Evolutionary conservation across 2,329 filamentous ascomycete genomes (phyloP).

Genomic region (Claviceps humidiphila): DNA sequence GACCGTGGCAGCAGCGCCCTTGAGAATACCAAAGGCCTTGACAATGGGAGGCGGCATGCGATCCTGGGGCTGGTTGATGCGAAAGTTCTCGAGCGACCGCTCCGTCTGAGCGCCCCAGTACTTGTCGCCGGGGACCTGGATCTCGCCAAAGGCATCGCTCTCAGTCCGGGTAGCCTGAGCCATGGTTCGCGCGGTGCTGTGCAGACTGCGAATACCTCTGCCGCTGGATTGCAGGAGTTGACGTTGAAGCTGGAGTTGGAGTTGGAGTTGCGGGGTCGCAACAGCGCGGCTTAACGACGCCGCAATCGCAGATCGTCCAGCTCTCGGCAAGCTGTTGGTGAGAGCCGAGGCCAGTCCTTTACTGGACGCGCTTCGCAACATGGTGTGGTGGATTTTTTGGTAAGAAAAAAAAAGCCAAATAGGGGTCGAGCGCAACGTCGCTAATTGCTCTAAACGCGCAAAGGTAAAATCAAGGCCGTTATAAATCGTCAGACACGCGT

Average conservation of each 20-base stretch:
- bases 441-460: neutral
- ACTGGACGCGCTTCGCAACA: constrained; percentile 3
- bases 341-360: constrained; percentile 3
- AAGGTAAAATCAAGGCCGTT: neutral
- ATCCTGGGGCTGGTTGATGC: constrained; percentile 98
- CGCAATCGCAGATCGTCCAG: neutral
- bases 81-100: constrained; percentile 93
- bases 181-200: constrained; percentile 11
- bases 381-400: neutral
- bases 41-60: constrained; percentile 92
- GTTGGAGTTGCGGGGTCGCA: constrained; percentile 3
- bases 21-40: constrained; percentile 89
- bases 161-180: constrained; percentile 56
- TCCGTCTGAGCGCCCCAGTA: constrained; percentile 99
- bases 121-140: constrained; percentile 81
- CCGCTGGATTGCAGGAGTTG: neutral
- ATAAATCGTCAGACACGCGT: no score
- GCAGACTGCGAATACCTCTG: constrained; percentile 5
- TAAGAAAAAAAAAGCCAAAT: neutral
- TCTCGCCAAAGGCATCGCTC: constrained; percentile 94
- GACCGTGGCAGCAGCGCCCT: constrained; percentile 88
- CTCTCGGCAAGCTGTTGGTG: neutral
- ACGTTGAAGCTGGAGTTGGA: neutral
- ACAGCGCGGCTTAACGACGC: neutral
- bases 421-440: neutral